Evolutionary conservation across 768 basidiomycete genomes (phyloP).

Genomic region (Trametes sanguinea): DNA sequence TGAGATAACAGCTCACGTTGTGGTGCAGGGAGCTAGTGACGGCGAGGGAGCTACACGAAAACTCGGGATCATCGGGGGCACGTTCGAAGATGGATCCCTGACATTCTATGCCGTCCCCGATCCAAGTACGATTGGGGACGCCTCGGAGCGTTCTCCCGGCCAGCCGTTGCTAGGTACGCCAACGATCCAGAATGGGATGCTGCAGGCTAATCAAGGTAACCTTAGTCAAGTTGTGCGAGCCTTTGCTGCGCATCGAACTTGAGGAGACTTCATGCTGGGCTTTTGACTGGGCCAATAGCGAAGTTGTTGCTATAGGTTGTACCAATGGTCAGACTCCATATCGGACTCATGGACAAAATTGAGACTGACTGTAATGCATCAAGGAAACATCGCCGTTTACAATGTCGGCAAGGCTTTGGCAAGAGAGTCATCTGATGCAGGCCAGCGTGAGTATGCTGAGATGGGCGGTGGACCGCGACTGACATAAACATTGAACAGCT

Average conservation of each 20-base stretch:
- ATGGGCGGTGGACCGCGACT: background rate
- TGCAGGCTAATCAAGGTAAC: background rate
- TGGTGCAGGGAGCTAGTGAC: conserved; percentile 7
- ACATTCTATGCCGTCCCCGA: conserved; percentile 80
- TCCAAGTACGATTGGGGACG: conserved; percentile 51
- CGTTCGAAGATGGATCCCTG: conserved; percentile 86
- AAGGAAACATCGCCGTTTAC: conserved; percentile 39
- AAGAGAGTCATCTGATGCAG: background rate
- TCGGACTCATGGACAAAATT: no score
- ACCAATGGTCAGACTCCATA: conserved; percentile 62
- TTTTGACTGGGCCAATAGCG: conserved; percentile 90
- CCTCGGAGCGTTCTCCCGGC: background rate
- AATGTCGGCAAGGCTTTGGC: conserved; percentile 32
- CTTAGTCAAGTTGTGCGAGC: conserved; percentile 60
- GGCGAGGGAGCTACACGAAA: conserved; percentile 42
- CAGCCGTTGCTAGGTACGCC: conserved; percentile 54
- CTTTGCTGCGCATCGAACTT: conserved; percentile 70
- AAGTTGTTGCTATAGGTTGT: conserved; percentile 77
- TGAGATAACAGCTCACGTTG: background rate
- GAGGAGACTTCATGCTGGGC: conserved; percentile 77
- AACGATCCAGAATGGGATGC: background rate
- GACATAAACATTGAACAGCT: conserved; percentile 26
- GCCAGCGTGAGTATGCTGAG: conserved; percentile 41
- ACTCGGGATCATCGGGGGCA: conserved; percentile 81
- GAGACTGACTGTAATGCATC: background rate